Conservation (phyloP, 2,329 filamentous ascomycete genomes). For the Aspergillus chevalieri region DNA sequence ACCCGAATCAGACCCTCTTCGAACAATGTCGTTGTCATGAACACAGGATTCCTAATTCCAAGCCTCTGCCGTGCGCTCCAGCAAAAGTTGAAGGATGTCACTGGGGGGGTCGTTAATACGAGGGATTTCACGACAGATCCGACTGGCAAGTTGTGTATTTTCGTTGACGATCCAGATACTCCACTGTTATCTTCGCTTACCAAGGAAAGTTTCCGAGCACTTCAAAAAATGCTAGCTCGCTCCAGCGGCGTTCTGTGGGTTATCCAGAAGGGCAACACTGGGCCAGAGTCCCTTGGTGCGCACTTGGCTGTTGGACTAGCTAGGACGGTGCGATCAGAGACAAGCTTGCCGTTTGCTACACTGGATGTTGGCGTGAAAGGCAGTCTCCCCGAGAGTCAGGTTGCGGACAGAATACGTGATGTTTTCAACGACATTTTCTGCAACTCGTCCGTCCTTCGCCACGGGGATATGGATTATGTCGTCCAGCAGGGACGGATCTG, state of each 20-base stretch:
- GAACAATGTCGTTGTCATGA: neutral
- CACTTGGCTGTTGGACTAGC: slow-evolving; percentile 24
- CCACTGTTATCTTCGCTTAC: slow-evolving; percentile 12
- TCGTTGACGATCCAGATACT: slow-evolving; percentile 14
- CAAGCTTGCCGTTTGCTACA: neutral
- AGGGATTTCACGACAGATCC: neutral
- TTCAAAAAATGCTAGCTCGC: slow-evolving; percentile 14
- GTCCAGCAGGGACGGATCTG: slow-evolving; percentile 11
- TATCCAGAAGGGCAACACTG: slow-evolving; percentile 6
- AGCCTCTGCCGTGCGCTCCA: neutral
- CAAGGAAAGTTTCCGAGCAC: slow-evolving; percentile 5
- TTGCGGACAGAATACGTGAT: neutral
- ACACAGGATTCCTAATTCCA: neutral
- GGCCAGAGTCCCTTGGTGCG: slow-evolving; percentile 13
- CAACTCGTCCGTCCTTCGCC: neutral
- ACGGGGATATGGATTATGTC: slow-evolving; percentile 18
- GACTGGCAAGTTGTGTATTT: slow-evolving; percentile 2
- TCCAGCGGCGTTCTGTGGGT: slow-evolving; percentile 20
- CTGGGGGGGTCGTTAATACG: neutral
- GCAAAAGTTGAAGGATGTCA: neutral
- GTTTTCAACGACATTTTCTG: neutral
- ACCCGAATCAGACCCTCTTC: neutral
- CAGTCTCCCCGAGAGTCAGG: neutral
- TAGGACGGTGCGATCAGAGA: slow-evolving; percentile 17
- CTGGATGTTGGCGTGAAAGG: neutral